Evolutionary conservation across 1,284 basidiomycete species (phyloP).

Genomic region (Macrocystidia cucumis): DNA sequence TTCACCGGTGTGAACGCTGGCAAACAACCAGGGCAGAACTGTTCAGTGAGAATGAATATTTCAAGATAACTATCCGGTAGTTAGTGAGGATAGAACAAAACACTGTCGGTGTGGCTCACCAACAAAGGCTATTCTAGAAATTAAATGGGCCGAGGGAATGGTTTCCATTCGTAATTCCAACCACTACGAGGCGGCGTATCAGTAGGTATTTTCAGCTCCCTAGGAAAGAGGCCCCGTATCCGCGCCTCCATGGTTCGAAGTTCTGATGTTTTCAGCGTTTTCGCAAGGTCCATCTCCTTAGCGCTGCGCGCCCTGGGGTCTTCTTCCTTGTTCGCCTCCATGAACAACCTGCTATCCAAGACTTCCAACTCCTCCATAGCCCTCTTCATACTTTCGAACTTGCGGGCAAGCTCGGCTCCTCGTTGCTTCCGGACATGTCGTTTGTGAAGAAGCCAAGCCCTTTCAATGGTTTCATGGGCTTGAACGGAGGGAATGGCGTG

Average conservation of each 20-base stretch:
- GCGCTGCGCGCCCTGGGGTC: conserved; percentile 60
- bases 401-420: conserved; percentile 57
- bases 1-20: too few relatives aligned
- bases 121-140: too few relatives aligned
- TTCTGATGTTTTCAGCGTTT: conserved; percentile 59
- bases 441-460: conserved; percentile 84
- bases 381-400: conserved; percentile 68
- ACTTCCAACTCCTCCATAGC: conserved; percentile 78
- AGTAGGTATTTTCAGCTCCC: conserved; percentile 70
- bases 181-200: conserved; percentile 72
- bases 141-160: conserved; percentile 44
- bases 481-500: conserved; percentile 77
- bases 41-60: too few relatives aligned
- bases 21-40: too few relatives aligned
- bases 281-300: conserved; percentile 50
- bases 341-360: conserved; percentile 60
- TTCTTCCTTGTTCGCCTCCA: conserved; percentile 69
- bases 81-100: too few relatives aligned
- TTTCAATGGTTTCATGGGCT: conserved; percentile 90
- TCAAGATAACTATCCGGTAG: too few relatives aligned
- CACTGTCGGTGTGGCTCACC: too few relatives aligned
- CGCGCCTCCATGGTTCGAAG: conserved; percentile 69
- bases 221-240: conserved; percentile 78
- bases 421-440: conserved; percentile 67
- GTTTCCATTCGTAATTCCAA: conserved; percentile 77